Conservation (phyloP, 2,329 filamentous ascomycete species). For the Venturia aucupariae region DNA sequence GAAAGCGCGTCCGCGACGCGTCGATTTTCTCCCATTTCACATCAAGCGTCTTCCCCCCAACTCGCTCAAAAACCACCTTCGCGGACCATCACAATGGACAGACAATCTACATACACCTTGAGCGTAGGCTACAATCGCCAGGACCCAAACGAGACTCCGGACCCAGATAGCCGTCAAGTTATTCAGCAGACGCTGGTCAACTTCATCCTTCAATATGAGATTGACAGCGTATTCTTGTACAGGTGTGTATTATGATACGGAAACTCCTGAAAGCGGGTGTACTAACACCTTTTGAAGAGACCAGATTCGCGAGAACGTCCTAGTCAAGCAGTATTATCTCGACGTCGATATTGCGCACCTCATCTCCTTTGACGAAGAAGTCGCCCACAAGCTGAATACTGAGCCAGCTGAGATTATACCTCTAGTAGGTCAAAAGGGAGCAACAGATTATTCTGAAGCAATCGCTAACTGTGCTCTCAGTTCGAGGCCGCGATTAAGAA, state of each 20-base stretch:
- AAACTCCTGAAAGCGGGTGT: slow-evolving; percentile 11
- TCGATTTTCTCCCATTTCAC: not conserved
- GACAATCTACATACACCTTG: slow-evolving; percentile 14
- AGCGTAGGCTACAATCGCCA: slow-evolving; percentile 27
- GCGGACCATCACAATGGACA: slow-evolving; percentile 10
- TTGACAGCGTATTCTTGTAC: slow-evolving; percentile 94
- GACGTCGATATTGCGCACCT: slow-evolving; percentile 93
- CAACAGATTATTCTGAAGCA: not conserved
- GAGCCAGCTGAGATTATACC: slow-evolving; percentile 91
- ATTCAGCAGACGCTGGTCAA: slow-evolving; percentile 73
- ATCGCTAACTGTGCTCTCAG: slow-evolving; percentile 38
- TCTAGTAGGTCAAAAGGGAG: slow-evolving; percentile 50
- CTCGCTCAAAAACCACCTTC: not conserved
- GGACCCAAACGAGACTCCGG: slow-evolving; percentile 58
- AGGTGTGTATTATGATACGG: slow-evolving; percentile 45
- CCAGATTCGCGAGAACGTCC: slow-evolving; percentile 87
- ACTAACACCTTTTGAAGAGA: slow-evolving; percentile 52
- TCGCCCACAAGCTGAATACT: slow-evolving; percentile 80
- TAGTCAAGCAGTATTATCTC: slow-evolving; percentile 90
- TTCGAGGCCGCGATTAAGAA: slow-evolving; percentile 85
- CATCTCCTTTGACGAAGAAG: slow-evolving; percentile 91
- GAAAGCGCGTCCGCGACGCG: not conserved
- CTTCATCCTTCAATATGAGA: slow-evolving; percentile 87
- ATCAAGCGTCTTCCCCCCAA: not conserved
- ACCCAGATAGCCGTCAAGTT: slow-evolving; percentile 53